phyloP scores from a whole-genome alignment of 768 basidiomycete species.

The Cyclocybe cylindracea region DNA sequence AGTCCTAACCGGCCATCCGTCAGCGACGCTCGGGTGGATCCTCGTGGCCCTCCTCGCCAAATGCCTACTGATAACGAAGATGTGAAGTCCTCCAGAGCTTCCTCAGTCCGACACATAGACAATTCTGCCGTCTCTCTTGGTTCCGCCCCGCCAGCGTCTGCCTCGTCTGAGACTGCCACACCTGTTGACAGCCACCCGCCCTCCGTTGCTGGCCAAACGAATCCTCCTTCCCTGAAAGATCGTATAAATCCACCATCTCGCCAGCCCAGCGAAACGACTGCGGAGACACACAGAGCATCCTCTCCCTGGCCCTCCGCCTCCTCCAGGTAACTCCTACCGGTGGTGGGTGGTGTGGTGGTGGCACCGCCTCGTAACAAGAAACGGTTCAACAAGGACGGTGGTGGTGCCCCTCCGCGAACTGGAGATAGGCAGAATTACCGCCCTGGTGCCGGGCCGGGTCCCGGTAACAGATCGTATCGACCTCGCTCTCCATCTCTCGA shows the following conservation, averaged over 20 bases:
- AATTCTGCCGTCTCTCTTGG: slow-evolving; percentile 8
- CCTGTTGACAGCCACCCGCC: slow-evolving; percentile 2
- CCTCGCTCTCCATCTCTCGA: slow-evolving; percentile 18
- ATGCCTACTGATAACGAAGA: slow-evolving; percentile 14
- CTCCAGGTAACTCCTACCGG: neutral
- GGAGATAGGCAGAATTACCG: slow-evolving; percentile 6
- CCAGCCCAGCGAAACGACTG: neutral
- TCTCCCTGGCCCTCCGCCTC: slow-evolving; percentile 4
- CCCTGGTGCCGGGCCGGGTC: slow-evolving; percentile 4
- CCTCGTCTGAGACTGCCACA: slow-evolving; percentile 7
- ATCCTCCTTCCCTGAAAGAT: slow-evolving; percentile 15
- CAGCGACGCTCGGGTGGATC: slow-evolving; percentile 4
- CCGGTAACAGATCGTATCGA: slow-evolving; percentile 10
- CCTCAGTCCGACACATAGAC: slow-evolving; percentile 13
- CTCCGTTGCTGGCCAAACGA: too few relatives aligned
- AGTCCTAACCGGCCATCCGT: neutral
- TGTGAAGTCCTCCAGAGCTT: slow-evolving; percentile 14
- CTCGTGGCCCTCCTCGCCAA: slow-evolving; percentile 8
- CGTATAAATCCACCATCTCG: slow-evolving; percentile 9
- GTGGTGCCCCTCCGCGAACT: slow-evolving; percentile 9
- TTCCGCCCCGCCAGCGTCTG: slow-evolving; percentile 4
- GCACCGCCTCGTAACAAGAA: neutral
- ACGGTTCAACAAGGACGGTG: neutral
- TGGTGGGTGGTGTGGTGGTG: too few relatives aligned
- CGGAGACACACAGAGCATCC: too few relatives aligned